Percentiles rank a stretch among this genome's conserved stretches.
These are phyloP conservation scores for Paecilomyces dactylethromorphus DNA, from an alignment of 2,329 filamentous ascomycete genomes.

Conservation along the genomic window DNA sequence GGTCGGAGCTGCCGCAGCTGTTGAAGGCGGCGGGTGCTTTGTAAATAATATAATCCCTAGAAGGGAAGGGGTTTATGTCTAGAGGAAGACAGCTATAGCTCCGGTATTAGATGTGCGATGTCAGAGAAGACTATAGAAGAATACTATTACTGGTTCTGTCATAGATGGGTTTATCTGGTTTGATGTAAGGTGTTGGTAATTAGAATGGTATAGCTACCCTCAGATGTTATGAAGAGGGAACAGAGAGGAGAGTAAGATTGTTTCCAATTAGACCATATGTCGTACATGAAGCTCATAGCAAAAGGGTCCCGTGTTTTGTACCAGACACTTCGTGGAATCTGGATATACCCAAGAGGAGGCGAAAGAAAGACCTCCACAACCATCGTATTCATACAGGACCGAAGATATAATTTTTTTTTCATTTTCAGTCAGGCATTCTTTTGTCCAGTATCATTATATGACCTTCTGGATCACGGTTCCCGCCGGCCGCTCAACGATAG, in stretches of 20 bases:
- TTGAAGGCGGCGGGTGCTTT: conserved; percentile 59
- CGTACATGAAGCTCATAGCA: neutral
- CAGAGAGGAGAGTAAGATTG: neutral
- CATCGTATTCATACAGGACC: neutral
- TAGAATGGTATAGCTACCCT: too few relatives aligned
- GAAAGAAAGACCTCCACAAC: neutral
- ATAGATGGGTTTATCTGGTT: too few relatives aligned
- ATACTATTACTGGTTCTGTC: neutral
- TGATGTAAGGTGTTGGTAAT: neutral
- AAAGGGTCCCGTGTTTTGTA: neutral
- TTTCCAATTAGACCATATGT: neutral
- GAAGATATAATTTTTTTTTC: neutral
- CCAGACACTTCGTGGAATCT: neutral
- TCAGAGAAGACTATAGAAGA: neutral
- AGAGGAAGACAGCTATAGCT: too few relatives aligned
- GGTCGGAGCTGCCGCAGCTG: conserved; percentile 56
- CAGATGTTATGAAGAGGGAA: too few relatives aligned
- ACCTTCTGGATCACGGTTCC: conserved; percentile 82
- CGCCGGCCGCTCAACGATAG: conserved; percentile 78
- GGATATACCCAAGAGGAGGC: neutral
- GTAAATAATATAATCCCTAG: conserved; percentile 23
- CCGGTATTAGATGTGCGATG: neutral
- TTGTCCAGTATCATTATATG: conserved; percentile 11
- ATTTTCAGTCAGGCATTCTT: too few relatives aligned
- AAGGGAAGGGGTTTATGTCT: too few relatives aligned